phyloP scores from a whole-genome alignment of 2,329 filamentous ascomycete species.

The Teratosphaeriaceae sp. region DNA sequence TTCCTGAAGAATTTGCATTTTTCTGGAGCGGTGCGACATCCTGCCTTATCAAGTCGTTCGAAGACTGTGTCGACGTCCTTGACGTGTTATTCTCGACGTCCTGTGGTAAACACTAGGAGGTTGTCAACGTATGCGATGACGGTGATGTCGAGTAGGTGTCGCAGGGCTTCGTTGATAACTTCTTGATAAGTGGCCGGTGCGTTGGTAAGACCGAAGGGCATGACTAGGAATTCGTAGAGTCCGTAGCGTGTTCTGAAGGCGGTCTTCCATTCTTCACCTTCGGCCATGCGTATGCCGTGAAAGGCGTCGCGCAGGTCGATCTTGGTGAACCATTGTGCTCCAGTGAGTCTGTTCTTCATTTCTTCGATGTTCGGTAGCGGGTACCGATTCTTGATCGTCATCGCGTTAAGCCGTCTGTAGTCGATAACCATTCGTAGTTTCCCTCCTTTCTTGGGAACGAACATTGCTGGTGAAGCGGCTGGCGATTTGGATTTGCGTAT shows the following conservation, averaged over 20 bases:
- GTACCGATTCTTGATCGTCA: no score
- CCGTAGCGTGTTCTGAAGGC: slow-evolving; percentile 26
- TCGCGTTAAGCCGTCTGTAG: no score
- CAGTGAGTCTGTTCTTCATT: no score
- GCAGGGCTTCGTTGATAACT: slow-evolving; percentile 18
- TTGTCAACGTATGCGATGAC: slow-evolving; percentile 17
- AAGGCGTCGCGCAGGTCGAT: no score
- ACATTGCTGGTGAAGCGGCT: no score
- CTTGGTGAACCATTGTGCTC: no score
- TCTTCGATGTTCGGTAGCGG: no score
- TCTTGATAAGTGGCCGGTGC: slow-evolving; percentile 3
- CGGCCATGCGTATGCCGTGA: no score
- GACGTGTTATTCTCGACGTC: not conserved
- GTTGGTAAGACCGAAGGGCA: slow-evolving; percentile 18
- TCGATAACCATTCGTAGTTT: no score
- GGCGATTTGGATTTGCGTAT: no score
- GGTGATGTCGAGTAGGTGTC: slow-evolving; percentile 18
- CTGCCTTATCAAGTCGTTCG: slow-evolving; percentile 2
- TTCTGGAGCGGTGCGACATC: slow-evolving; percentile 8
- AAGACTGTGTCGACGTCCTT: not conserved
- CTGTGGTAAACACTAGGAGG: slow-evolving; percentile 16
- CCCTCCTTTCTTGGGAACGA: no score
- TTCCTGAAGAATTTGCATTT: slow-evolving; percentile 26
- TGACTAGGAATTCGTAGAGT: slow-evolving; percentile 30
- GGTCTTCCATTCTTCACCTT: slow-evolving; percentile 31